Evolutionary conservation across 1,284 basidiomycete genomes (phyloP).

Genomic region (Pterulicium gracile): DNA sequence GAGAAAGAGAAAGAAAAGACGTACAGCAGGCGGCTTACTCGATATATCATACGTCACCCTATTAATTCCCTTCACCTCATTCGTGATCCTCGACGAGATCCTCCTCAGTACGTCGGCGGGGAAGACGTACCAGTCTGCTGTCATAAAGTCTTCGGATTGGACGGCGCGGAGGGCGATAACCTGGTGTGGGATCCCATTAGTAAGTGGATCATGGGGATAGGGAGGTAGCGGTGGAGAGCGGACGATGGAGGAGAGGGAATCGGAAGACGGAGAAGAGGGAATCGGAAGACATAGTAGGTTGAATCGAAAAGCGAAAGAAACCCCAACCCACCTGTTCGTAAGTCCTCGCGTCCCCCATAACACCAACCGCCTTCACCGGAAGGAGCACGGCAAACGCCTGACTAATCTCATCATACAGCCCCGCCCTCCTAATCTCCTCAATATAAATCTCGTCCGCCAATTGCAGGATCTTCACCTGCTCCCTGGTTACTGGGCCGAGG

Average conservation of each 20-base stretch:
- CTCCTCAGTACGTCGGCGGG: conserved; percentile 84
- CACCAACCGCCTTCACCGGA: conserved; percentile 96
- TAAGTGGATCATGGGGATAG: too few relatives aligned
- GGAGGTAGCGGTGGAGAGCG: not conserved
- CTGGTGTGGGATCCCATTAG: too few relatives aligned
- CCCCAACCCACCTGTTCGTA: conserved; percentile 76
- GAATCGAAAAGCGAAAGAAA: conserved; percentile 1
- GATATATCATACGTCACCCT: conserved; percentile 95
- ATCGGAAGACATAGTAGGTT: not conserved
- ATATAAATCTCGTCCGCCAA: conserved; percentile 96
- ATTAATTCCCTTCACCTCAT: conserved; percentile 92
- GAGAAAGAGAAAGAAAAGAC: conserved; percentile 20
- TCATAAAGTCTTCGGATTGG: conserved; percentile 95
- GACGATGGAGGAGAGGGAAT: not conserved
- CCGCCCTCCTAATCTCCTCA: conserved; percentile 91
- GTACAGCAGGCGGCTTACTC: conserved; percentile 89
- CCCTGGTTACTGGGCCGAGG: conserved; percentile 86
- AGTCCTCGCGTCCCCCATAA: conserved; percentile 95
- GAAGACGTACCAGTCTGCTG: conserved; percentile 93
- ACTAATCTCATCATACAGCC: conserved; percentile 88
- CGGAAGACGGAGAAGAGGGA: not conserved
- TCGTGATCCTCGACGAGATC: conserved; percentile 96
- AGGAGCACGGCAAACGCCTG: conserved; percentile 97
- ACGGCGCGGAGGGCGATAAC: conserved; percentile 89
- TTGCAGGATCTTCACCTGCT: conserved; percentile 92